Percentiles rank a stretch among this genome's conserved stretches.
phyloP scores from a whole-genome alignment of 1,284 basidiomycete genomes.

The Xerocomus amazonicus region DNA sequence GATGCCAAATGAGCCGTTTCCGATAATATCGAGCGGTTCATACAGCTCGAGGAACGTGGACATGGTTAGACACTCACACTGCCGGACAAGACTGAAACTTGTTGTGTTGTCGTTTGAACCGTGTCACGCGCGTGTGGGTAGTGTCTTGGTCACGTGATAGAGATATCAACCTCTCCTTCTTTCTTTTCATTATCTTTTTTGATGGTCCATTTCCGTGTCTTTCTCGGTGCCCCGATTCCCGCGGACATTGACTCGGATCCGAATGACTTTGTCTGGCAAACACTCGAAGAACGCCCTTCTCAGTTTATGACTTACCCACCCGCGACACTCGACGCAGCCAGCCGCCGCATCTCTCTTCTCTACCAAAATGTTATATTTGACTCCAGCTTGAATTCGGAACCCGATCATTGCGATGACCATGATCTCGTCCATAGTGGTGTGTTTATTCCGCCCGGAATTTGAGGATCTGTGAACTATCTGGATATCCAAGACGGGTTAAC shows the following conservation, averaged over 20 bases:
- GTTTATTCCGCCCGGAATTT: constrained; percentile 14
- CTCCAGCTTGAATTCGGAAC: constrained; percentile 28
- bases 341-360: constrained; percentile 56
- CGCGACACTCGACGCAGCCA: constrained; percentile 58
- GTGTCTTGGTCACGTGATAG: constrained; percentile 25
- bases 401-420: constrained; percentile 15
- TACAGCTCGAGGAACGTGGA: constrained; percentile 66
- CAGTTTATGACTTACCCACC: constrained; percentile 33
- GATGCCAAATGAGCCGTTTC: constrained; percentile 96
- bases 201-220: constrained; percentile 38
- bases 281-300: constrained; percentile 20
- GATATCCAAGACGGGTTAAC: constrained; percentile 41
- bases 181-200: background rate
- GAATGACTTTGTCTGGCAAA: constrained; percentile 40
- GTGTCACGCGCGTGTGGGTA: constrained; percentile 23
- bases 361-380: constrained; percentile 66
- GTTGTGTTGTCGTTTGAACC: constrained; percentile 17
- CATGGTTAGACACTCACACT: constrained; percentile 21
- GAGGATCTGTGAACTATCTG: constrained; percentile 7
- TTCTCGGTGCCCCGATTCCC: constrained; percentile 46
- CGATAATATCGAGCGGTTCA: constrained; percentile 87
- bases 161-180: constrained; percentile 8
- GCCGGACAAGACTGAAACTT: constrained; percentile 23
- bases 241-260: constrained; percentile 30
- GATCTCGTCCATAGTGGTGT: constrained; percentile 7